Evolutionary conservation across 495 filamentous ascomycete genomes (phyloP).

Genomic region (Penicillium ochrochloron): DNA sequence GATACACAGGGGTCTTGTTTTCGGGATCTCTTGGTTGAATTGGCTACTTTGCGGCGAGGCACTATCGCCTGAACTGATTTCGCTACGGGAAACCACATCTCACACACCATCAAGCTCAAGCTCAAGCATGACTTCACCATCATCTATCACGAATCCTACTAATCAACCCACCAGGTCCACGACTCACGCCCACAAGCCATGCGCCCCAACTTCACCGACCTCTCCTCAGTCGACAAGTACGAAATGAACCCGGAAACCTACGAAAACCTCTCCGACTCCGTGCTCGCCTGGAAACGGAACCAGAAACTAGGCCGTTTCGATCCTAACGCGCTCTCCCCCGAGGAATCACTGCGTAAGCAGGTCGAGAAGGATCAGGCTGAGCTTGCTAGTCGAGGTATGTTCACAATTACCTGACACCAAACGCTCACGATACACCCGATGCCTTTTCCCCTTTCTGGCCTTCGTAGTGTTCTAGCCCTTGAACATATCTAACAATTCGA

Average conservation of each 20-base stretch:
- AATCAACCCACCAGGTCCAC: constrained; percentile 59
- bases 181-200: constrained; percentile 76
- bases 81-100: neutral
- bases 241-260: constrained; percentile 81
- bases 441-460: neutral
- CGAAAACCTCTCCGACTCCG: constrained; percentile 79
- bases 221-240: constrained; percentile 83
- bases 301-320: constrained; percentile 95
- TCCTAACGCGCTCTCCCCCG: constrained; percentile 70
- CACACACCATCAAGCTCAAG: neutral
- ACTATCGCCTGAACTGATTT: neutral
- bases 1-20: too few relatives aligned
- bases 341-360: constrained; percentile 66
- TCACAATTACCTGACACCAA: neutral
- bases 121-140: too few relatives aligned
- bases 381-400: constrained; percentile 60
- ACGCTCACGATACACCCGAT: too few relatives aligned
- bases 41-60: neutral
- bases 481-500: neutral
- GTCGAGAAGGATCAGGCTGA: constrained; percentile 67
- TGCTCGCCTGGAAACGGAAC: constrained; percentile 90
- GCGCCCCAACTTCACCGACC: constrained; percentile 76
- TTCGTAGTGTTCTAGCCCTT: too few relatives aligned
- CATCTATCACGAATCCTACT: neutral
- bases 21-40: neutral